Evolutionary conservation across 2,329 filamentous ascomycete species (phyloP).

Genomic region (Fusarium torulosum): DNA sequence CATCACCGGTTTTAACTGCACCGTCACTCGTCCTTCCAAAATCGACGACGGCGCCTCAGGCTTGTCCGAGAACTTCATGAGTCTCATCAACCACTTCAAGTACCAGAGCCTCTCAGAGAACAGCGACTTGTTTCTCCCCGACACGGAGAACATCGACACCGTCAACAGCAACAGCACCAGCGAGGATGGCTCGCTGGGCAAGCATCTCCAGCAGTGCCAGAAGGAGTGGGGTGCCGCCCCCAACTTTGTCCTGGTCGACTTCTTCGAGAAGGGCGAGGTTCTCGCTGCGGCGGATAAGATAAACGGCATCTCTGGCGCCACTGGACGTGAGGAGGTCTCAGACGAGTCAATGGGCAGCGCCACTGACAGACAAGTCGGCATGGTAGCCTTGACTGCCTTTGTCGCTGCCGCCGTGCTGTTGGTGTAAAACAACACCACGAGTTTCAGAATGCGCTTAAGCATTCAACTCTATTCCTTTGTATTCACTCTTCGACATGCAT

Average conservation of each 20-base stretch:
- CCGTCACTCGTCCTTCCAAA: slow-evolving; percentile 72
- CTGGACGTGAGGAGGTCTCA: slow-evolving; percentile 51
- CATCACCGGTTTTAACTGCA: slow-evolving; percentile 77
- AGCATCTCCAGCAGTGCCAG: slow-evolving; percentile 66
- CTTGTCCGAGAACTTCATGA: slow-evolving; percentile 70
- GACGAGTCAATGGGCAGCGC: slow-evolving; percentile 37
- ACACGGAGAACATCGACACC: slow-evolving; percentile 68
- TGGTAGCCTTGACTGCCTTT: slow-evolving; percentile 59
- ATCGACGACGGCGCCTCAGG: slow-evolving; percentile 65
- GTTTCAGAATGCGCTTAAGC: not conserved
- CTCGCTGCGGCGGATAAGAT: slow-evolving; percentile 76
- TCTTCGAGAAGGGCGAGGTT: slow-evolving; percentile 79
- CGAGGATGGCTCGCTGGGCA: slow-evolving; percentile 65
- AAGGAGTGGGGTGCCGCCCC: slow-evolving; percentile 72
- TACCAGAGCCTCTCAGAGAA: slow-evolving; percentile 67
- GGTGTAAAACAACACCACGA: slow-evolving; percentile 36
- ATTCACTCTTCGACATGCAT: slow-evolving; percentile 23
- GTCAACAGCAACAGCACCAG: slow-evolving; percentile 74
- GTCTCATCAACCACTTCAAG: slow-evolving; percentile 85
- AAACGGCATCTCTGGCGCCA: slow-evolving; percentile 65
- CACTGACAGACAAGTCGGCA: slow-evolving; percentile 46
- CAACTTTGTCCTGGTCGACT: slow-evolving; percentile 84
- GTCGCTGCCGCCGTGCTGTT: slow-evolving; percentile 58
- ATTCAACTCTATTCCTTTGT: slow-evolving; percentile 20
- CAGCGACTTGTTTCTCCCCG: slow-evolving; percentile 67